Evolutionary conservation across 2,329 filamentous ascomycete species (phyloP), one percentile per base, ranked within the genome.

Genomic region (Fusarium citri): DNA sequence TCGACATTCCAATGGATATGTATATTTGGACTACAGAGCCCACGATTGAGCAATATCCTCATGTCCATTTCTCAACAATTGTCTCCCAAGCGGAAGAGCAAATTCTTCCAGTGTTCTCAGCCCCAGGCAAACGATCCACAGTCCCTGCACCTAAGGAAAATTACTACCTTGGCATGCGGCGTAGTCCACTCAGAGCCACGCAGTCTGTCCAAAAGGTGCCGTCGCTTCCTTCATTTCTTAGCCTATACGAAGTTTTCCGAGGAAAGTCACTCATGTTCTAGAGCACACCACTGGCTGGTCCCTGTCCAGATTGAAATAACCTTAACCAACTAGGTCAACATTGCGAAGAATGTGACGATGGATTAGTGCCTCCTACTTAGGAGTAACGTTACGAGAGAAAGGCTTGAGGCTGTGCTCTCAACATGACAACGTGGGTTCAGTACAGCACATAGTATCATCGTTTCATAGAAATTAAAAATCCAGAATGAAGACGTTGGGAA

Each of bases 81-180:
- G 10, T 5, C 5, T n/a, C 4, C n/a, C 8, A 14, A 8, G 3
- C 11, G 1, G 5, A 1, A 3, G 16, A 12, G 10, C 1, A 22
- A 34, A 8, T 16, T 23, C n/a, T 31, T 16, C 8, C 6, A 18
- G 7, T 3, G 3, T 0, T 16, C 4, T 34, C 18, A 40, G 25
- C 49, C 7, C 10, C 34, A 11, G 49, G n/a, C 23, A 28, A n/a
- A 41, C 16, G 49, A 53, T 28, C 49, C 49, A 41, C 49, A 20
- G 30, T 26, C 23, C 20, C 8, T n/a, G 37, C 18, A 20, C 12
- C 34, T 41, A 16, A 15, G 15, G n/a, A n/a, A 53, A 15, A 40
- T 16, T 40, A n/a, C 22, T 2, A 25, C 18, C 31, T n/a, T 51
- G 22, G 22, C n/a, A 41, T 28, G 34, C 49, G 49, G 49, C 49